Conservation (phyloP, 1,284 basidiomycete species). For the Chiua sp. region DNA sequence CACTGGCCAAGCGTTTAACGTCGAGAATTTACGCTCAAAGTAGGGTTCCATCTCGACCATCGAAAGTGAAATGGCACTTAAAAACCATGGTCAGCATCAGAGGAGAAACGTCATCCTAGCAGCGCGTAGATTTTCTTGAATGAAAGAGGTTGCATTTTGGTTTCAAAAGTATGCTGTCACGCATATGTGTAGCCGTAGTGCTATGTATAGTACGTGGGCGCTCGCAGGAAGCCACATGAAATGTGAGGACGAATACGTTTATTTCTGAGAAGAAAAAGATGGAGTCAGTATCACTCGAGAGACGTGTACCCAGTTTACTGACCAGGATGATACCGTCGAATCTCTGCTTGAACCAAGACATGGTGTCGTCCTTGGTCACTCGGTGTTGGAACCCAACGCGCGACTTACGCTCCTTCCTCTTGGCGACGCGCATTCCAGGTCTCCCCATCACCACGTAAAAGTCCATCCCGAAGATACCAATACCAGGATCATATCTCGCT, state of each 20-base stretch:
- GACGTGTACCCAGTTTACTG: conserved; percentile 37
- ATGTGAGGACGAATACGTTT: conserved; percentile 13
- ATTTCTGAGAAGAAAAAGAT: conserved; percentile 26
- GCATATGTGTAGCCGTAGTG: conserved; percentile 23
- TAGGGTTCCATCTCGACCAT: too few relatives aligned
- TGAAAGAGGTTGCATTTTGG: too few relatives aligned
- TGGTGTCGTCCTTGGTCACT: conserved; percentile 92
- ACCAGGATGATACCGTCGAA: conserved; percentile 97
- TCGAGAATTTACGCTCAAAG: too few relatives aligned
- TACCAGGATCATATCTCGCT: conserved; percentile 96
- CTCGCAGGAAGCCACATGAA: background rate
- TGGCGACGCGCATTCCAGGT: conserved; percentile 92
- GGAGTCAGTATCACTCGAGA: too few relatives aligned
- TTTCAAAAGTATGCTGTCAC: too few relatives aligned
- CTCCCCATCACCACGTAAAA: conserved; percentile 99
- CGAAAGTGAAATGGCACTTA: too few relatives aligned
- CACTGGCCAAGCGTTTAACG: too few relatives aligned
- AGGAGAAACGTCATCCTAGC: too few relatives aligned
- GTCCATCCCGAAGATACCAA: conserved; percentile 99
- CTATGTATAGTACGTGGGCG: conserved; percentile 25
- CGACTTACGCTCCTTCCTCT: conserved; percentile 90
- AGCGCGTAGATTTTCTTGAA: too few relatives aligned
- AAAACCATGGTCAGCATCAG: too few relatives aligned
- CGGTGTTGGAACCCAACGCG: conserved; percentile 90
- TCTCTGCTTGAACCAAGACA: conserved; percentile 98